Evolutionary conservation across 768 basidiomycete genomes (phyloP), one percentile per base, ranked within the genome.

Genomic region (Trametopsis cervina): DNA sequence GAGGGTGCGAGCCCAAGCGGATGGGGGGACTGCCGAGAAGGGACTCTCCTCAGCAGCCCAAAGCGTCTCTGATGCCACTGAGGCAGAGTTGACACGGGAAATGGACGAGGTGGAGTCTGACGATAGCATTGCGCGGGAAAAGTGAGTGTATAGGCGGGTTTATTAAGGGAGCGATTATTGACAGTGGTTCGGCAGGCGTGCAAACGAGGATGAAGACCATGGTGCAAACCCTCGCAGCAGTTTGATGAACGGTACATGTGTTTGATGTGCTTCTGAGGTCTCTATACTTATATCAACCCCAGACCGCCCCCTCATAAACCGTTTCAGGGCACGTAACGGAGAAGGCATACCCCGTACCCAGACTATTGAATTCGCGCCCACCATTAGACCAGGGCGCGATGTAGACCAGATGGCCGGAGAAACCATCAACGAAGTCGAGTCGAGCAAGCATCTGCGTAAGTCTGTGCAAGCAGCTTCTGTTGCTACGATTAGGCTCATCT

Each of bases 321-420:
- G 15, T 15, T 15, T 33, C 29, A 7, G 29, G 9, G 29, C 29
- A 7, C 29, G 29, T 7, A 11, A 20, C 25, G 42, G 29, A 3
- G 46, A 52, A 4, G 38, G 21, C 6, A 3, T 52, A 18, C 71
- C 56, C 40, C 69, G 71, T 7, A 73, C 72, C 7, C 68, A 72
- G 27, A 78, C 76, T 0, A 60, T 79, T 37, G 78, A 81, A 53
- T 80, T 81, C 55, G 75, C 74, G 4, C 65, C 68, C n/a, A 51
- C 55, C 13, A 58, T 69, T 13, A 46, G 44, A 4, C 52, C 52
- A 20, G 27, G 42, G 4, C 52, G 54, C 26, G 46, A 47, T 1
- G 23, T 12, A 1, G 41, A 45, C n/a, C 6, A 20, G 3, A 22
- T 36, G 4, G 23, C 20, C 36, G 45, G 29, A 7, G n/a, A n/a